Evolutionary conservation across 805 yeast genomes (phyloP).

Genomic region (Danielia oregonensis): DNA sequence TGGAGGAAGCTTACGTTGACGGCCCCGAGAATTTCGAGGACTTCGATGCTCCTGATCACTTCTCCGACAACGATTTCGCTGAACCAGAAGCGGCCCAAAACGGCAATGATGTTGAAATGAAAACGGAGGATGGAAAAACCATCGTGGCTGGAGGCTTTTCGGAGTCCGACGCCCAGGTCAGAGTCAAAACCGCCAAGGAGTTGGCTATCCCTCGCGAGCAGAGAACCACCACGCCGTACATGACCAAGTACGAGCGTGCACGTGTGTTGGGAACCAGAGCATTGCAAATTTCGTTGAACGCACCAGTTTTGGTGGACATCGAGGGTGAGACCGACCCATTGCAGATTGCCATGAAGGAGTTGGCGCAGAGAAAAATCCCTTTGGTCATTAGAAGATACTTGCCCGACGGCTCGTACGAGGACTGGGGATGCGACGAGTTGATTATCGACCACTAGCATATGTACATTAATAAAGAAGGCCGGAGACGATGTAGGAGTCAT

Average conservation of each 20-base stretch:
- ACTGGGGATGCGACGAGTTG: constrained; percentile 98
- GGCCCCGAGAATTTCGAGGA: constrained; percentile 70
- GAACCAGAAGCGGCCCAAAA: constrained; percentile 21
- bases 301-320: constrained; percentile 95
- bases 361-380: constrained; percentile 92
- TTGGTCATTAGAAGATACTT: constrained; percentile 91
- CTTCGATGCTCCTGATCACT: constrained; percentile 76
- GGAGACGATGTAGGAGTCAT: not conserved
- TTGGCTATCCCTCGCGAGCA: constrained; percentile 86
- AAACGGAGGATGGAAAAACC: constrained; percentile 67
- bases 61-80: constrained; percentile 65
- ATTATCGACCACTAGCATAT: constrained; percentile 67
- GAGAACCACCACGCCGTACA: constrained; percentile 94
- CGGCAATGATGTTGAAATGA: constrained; percentile 40
- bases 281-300: constrained; percentile 94
- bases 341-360: constrained; percentile 96
- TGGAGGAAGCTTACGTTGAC: constrained; percentile 59
- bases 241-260: constrained; percentile 98
- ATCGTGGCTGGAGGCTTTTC: constrained; percentile 70
- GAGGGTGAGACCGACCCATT: constrained; percentile 99
- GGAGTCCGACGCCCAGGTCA: constrained; percentile 45
- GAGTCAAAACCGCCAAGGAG: constrained; percentile 66
- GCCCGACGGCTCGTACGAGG: constrained; percentile 96
- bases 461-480: constrained; percentile 1
- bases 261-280: constrained; percentile 97